Evolutionary conservation across 257 asterid species (phyloP).

Genomic region (Solanum appendiculatum): DNA sequence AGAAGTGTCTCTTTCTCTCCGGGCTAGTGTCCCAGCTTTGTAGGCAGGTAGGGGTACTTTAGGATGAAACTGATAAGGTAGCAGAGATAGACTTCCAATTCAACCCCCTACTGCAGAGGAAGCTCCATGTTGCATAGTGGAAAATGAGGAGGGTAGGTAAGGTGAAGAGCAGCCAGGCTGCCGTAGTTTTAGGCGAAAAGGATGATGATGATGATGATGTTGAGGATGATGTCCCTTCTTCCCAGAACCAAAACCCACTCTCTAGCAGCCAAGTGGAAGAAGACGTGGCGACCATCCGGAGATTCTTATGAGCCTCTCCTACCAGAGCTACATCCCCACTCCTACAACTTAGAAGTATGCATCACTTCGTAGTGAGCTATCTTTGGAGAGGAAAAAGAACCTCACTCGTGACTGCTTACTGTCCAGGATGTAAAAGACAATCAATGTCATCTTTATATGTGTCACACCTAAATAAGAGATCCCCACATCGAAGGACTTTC

Average conservation of each 20-base stretch:
- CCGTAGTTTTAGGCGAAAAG: not conserved
- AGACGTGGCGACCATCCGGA: not conserved
- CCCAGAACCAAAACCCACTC: not conserved
- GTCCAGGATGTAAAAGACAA: not conserved
- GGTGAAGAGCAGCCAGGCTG: not conserved
- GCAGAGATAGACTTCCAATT: too few species aligned
- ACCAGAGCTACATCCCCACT: too few species aligned
- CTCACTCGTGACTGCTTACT: not conserved
- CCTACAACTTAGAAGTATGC: not conserved
- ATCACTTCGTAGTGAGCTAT: too few species aligned
- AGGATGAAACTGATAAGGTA: not conserved
- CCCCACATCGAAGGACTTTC: not conserved
- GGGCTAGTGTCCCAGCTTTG: not conserved
- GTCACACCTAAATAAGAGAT: not conserved
- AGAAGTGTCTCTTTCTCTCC: not conserved
- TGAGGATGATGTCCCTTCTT: not conserved
- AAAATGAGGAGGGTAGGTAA: too few species aligned
- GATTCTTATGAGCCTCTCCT: rapidly evolving
- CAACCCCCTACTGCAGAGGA: not conserved
- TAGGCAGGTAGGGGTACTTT: not conserved
- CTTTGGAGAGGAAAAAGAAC: not conserved
- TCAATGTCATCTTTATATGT: not conserved
- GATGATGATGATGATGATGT: not conserved
- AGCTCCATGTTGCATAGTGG: too few species aligned
- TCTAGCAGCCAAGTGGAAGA: not conserved